A percentile compares a stretch with the other conserved stretches of the same genome.
phyloP scores from a whole-genome alignment of 2,329 filamentous ascomycete species.

The Sporothrix luriei region DNA sequence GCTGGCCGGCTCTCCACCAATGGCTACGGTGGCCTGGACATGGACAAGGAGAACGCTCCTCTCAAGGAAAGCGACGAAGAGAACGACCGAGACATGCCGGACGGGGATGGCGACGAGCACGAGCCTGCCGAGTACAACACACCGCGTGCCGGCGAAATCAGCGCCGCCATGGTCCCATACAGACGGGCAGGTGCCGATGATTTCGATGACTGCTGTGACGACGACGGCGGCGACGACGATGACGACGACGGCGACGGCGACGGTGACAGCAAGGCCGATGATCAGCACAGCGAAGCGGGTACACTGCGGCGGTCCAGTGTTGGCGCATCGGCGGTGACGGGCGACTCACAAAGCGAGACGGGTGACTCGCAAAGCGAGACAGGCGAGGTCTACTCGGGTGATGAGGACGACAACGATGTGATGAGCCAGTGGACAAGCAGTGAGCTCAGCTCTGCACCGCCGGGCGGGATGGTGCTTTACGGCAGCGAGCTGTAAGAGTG shows the following conservation, averaged over 20 bases:
- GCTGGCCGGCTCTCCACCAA: conserved; percentile 53
- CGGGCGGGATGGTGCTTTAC: conserved; percentile 38
- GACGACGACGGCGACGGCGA: conserved; percentile 34
- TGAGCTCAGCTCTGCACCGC: conserved; percentile 39
- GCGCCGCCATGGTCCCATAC: conserved; percentile 32
- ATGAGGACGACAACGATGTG: conserved; percentile 43
- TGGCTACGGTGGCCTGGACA: conserved; percentile 56
- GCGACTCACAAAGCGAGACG: conserved; percentile 35
- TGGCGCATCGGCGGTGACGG: conserved; percentile 53
- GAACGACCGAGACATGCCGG: conserved; percentile 40
- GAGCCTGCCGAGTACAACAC: conserved; percentile 28
- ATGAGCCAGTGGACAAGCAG: conserved; percentile 56
- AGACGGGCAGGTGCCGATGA: conserved; percentile 4
- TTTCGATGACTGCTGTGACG: conserved; percentile 30
- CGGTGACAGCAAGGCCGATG: conserved; percentile 41
- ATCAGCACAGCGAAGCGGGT: conserved; percentile 54
- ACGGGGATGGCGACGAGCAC: conserved; percentile 13
- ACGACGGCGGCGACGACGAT: conserved; percentile 33
- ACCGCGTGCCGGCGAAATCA: conserved; percentile 33
- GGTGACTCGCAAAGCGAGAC: conserved; percentile 36
- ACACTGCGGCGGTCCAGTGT: conserved; percentile 54
- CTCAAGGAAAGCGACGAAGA: conserved; percentile 67
- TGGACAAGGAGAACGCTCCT: conserved; percentile 47
- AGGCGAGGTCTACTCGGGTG: conserved; percentile 43
- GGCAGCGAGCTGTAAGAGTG: conserved; percentile 23